Conservation (phyloP, 2,329 filamentous ascomycete species). For the Cytospora paraplurivora region DNA sequence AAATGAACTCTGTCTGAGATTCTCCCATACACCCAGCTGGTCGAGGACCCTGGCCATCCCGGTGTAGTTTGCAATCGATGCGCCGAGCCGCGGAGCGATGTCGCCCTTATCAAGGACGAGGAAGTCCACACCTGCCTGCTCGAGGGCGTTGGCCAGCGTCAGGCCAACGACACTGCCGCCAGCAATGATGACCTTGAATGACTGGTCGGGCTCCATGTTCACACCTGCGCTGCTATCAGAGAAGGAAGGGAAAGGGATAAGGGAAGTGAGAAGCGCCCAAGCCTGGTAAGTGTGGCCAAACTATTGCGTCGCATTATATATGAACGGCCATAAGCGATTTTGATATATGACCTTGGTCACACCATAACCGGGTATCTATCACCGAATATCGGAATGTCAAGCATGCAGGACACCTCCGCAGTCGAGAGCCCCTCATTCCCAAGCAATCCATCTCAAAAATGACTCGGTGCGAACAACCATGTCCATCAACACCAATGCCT, state of each 20-base stretch:
- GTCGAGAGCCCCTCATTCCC: too few species aligned
- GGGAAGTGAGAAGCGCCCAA: background rate
- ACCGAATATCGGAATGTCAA: too few species aligned
- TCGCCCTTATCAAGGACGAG: conserved; percentile 31
- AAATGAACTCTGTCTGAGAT: conserved; percentile 3
- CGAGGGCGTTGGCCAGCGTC: conserved; percentile 28
- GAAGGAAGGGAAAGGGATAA: background rate
- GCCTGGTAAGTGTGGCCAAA: background rate
- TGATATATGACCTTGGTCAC: too few species aligned
- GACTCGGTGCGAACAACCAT: too few species aligned
- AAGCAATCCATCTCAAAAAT: too few species aligned
- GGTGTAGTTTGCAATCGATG: conserved; percentile 25
- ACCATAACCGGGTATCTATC: too few species aligned
- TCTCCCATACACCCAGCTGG: conserved; percentile 27
- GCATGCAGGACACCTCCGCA: too few species aligned
- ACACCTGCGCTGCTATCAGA: background rate
- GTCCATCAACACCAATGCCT: too few species aligned
- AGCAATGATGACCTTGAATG: conserved; percentile 28
- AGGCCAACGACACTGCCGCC: conserved; percentile 30
- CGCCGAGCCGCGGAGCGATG: conserved; percentile 30
- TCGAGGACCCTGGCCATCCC: conserved; percentile 23
- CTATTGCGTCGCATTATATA: too few species aligned
- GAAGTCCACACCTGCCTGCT: conserved; percentile 29
- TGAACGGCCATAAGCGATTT: too few species aligned
- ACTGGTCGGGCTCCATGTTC: background rate